These are phyloP conservation scores for Gilbertella persicaria DNA, from an alignment of 371 early-diverging fungal genomes.

Conservation along the genomic window DNA sequence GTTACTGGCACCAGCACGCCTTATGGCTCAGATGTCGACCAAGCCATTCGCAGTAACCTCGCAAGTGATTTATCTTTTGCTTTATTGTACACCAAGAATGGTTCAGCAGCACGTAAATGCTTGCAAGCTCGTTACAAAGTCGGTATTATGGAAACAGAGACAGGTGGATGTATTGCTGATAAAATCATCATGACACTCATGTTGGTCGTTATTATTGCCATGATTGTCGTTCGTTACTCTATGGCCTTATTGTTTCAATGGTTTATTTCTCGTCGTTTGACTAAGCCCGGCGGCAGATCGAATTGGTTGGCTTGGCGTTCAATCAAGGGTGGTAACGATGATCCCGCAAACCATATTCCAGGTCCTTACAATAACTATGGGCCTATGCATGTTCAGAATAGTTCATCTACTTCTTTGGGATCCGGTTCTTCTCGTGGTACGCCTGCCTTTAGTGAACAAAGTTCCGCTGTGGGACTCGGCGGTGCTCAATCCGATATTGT, in stretches of 20 bases:
- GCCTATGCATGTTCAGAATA: slow-evolving; percentile 22
- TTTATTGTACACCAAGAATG: slow-evolving; percentile 31
- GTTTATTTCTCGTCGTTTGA: slow-evolving; percentile 48
- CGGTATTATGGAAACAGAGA: slow-evolving; percentile 52
- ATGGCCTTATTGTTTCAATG: slow-evolving; percentile 68
- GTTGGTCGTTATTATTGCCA: slow-evolving; percentile 47
- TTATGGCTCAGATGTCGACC: slow-evolving; percentile 25
- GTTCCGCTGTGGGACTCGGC: slow-evolving; percentile 26
- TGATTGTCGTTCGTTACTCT: slow-evolving; percentile 54
- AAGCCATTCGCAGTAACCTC: slow-evolving; percentile 27
- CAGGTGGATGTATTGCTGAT: slow-evolving; percentile 60
- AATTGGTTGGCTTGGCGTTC: slow-evolving; percentile 56
- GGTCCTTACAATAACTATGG: slow-evolving; percentile 51
- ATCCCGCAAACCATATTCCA: slow-evolving; percentile 50
- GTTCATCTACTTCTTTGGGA: slow-evolving; percentile 18
- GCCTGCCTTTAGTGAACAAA: slow-evolving; percentile 21
- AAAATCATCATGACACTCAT: slow-evolving; percentile 49
- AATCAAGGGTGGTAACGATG: slow-evolving; percentile 48
- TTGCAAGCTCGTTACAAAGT: slow-evolving; percentile 44
- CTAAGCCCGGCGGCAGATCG: slow-evolving; percentile 50
- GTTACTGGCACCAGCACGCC: slow-evolving; percentile 8
- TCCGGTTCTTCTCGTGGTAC: slow-evolving; percentile 28
- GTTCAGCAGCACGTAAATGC: slow-evolving; percentile 44
- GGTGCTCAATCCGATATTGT: slow-evolving; percentile 43
- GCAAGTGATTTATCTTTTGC: slow-evolving; percentile 52